These are phyloP conservation scores for Pseudonectria buxi DNA, from an alignment of 2,329 filamentous ascomycete genomes.

Conservation along the genomic window DNA sequence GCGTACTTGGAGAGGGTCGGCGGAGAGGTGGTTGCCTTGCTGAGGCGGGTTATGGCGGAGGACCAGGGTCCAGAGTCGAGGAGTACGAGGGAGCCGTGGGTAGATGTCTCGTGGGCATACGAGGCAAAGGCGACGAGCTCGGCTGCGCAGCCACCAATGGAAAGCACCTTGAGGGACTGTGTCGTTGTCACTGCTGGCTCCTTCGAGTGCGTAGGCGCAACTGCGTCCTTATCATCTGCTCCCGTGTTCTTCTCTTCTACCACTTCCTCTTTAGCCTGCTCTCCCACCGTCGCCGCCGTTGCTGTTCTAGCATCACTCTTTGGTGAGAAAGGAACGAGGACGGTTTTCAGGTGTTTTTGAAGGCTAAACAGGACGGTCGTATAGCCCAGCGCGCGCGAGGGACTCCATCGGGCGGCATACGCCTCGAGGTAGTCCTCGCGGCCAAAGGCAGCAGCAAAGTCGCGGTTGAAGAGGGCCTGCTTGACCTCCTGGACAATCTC, in stretches of 20 bases:
- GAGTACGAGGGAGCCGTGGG: conserved; percentile 46
- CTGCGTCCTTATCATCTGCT: neutral
- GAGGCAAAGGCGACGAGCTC: conserved; percentile 52
- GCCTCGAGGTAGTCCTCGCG: conserved; percentile 64
- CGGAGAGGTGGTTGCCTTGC: conserved; percentile 46
- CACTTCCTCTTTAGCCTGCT: conserved; percentile 5
- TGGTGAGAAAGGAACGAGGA: conserved; percentile 9
- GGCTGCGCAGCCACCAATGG: conserved; percentile 52
- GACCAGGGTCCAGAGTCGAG: conserved; percentile 80
- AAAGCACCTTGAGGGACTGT: conserved; percentile 34
- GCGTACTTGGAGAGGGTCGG: conserved; percentile 47
- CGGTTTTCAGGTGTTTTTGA: conserved; percentile 24
- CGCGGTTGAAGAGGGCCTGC: conserved; percentile 73
- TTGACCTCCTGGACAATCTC: conserved; percentile 74
- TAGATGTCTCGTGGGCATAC: conserved; percentile 28
- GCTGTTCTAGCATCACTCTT: neutral
- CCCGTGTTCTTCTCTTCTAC: too few relatives aligned
- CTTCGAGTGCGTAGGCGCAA: neutral
- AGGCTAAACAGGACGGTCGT: conserved; percentile 45
- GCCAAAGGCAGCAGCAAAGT: conserved; percentile 77
- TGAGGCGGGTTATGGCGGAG: conserved; percentile 52
- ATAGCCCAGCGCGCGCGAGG: conserved; percentile 78
- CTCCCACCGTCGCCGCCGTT: neutral
- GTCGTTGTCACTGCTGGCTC: neutral
- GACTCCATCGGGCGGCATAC: conserved; percentile 89